Base-by-base conservation (phyloP, 192 early-diverging fungal genomes). In the Diversispora eburnea region DNA sequence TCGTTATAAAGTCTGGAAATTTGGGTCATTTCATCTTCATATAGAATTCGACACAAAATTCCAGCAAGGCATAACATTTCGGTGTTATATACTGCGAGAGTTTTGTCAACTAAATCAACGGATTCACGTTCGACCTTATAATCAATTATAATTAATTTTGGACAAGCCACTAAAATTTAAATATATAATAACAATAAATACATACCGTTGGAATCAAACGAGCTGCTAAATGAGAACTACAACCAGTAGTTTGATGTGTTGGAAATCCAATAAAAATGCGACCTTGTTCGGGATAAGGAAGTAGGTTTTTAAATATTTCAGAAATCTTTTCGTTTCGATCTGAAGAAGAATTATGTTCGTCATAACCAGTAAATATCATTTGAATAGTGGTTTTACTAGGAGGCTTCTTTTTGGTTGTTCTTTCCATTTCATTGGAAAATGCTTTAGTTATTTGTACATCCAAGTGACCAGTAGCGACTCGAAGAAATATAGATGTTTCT, bases 231-330 rank as follows among this genome's bases (percentile, higher is more conserved):
- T 94, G 93, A 39, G 87, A 85, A 22, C 84, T 84, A 74, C 88
- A 92, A 19, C 95, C 94, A 2, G 94, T 95, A 0, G 95, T 97
- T 75, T 97, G 95, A 64, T 92, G 89, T 4, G 95, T 97, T 0
- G 92, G 93, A 70, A 95, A 92, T 0, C 95, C 94, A 59, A 97
- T 97, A 74, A 94, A 94, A 10, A 95, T 85, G 13, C 87, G 82
- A 6, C 95, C 95, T 76, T 97, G 95, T 41, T 91, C 81, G 25
- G 84, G 85, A 45, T 82, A 86, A 1, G 91, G 89, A 7, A 96
- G 78, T 4, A 96, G 75, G 59, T 91, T 89, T 47, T 85, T 81
- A 76, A 96, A 96, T 15, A 96, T 85, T 22, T 33, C 10, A 20
- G n/a, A 20, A 49, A 51, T 47, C 12, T 62, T 62, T 25, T 47